These are phyloP conservation scores for Leishmania tropica DNA, from an alignment of 208 protist species.

Conservation along the genomic window DNA sequence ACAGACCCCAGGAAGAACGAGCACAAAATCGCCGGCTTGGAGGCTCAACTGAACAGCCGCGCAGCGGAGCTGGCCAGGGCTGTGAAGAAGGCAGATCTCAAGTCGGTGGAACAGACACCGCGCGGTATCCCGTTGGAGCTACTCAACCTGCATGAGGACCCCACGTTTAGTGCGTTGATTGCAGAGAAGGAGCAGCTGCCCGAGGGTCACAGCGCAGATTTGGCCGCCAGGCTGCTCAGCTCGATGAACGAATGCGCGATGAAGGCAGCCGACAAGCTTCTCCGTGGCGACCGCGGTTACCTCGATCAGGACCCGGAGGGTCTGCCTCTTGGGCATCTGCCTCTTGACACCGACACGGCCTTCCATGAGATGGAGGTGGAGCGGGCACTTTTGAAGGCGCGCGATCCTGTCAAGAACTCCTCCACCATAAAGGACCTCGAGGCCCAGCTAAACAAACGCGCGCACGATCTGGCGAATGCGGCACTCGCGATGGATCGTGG, in stretches of 20 bases:
- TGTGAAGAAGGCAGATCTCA: slow-evolving; percentile 56
- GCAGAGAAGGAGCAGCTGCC: slow-evolving; percentile 47
- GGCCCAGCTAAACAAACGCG: slow-evolving; percentile 61
- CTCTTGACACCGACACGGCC: slow-evolving; percentile 56
- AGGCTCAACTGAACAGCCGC: slow-evolving; percentile 55
- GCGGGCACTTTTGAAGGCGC: slow-evolving; percentile 54
- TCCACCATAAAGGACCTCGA: slow-evolving; percentile 59
- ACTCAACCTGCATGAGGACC: slow-evolving; percentile 61
- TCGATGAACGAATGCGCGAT: slow-evolving; percentile 47
- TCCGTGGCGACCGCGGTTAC: slow-evolving; percentile 69
- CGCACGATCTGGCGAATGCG: slow-evolving; percentile 46
- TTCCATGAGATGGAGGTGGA: slow-evolving; percentile 73
- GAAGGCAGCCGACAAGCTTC: slow-evolving; percentile 49
- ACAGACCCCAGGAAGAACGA: slow-evolving; percentile 54
- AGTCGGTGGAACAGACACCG: slow-evolving; percentile 41
- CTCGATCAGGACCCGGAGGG: slow-evolving; percentile 75
- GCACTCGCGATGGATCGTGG: slow-evolving; percentile 48
- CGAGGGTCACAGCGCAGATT: slow-evolving; percentile 23
- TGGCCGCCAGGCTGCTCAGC: slow-evolving; percentile 25
- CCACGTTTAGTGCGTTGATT: slow-evolving; percentile 47
- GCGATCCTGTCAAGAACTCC: slow-evolving; percentile 52
- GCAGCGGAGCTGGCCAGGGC: slow-evolving; percentile 52
- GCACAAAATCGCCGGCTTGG: slow-evolving; percentile 53
- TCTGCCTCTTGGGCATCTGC: slow-evolving; percentile 45
- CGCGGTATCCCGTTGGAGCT: slow-evolving; percentile 72